Base-by-base conservation (phyloP, 2,329 filamentous ascomycete species). In the Stemphylium beticola region DNA sequence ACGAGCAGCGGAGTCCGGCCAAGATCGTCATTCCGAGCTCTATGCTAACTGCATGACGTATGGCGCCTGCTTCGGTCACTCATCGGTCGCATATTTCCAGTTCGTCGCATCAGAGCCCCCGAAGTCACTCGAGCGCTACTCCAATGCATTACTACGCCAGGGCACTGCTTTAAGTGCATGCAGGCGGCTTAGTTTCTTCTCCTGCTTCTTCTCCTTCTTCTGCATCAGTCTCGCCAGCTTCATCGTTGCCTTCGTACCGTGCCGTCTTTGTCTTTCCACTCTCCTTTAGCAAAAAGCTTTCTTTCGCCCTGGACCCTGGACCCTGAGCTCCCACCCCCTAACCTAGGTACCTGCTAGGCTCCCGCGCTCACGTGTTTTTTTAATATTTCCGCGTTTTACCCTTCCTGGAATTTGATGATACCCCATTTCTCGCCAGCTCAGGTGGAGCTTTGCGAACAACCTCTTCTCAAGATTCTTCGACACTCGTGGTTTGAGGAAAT, bases 401-500 rank as follows among this genome's bases (percentile, higher is more conserved):
- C 46, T 55, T 57, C 57, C 38, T 55, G 54, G 59, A 55, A 36
- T 47, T 38, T 10, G 26, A 64, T 64, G 59, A 58, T 64, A 55
- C 42, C 59, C 55, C 52, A 58, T 60, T 50, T 53, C 58, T 59
- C 47, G 44, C 39, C 61, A 43, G 49, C 59, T 57, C 53, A 53
- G 32, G 36, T 56, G 42, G 48, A 55, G 44, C 53, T 53, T 40
- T 51, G 47, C 51, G 46, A 58, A 57, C 52, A 52, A 44, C 61
- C 53, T 60, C 42, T 61, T 57, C 60, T 64, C 69, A 74, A 63
- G 47, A 74, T 74, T 69, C 61, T 74, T 50, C 69, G 69, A 44
- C 64, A 71, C 61, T 69, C 72, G 32, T 58, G 58, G 49, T 74
- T 74, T 52, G 69, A 75, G 52, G 63, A 67, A 57, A 60, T 71